Evolutionary conservation across 225 moss, liverwort and hornwort genomes (phyloP).

Genomic region (Bryum argenteum): DNA sequence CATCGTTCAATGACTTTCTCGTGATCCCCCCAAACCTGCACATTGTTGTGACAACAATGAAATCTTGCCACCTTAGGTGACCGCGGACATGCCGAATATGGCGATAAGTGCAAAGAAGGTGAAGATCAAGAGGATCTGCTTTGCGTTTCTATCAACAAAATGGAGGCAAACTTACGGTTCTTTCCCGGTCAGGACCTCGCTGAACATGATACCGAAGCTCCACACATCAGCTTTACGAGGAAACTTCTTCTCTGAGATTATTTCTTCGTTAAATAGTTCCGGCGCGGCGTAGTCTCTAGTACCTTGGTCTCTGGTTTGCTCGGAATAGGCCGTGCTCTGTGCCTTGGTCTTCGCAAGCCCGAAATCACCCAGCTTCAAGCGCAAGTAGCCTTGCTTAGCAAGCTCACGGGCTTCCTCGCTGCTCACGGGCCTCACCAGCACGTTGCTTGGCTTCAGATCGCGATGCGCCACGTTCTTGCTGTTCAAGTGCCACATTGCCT

Average conservation of each 20-base stretch:
- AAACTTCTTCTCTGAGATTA: not conserved
- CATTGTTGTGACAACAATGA: too few species aligned
- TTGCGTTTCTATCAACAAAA: too few species aligned
- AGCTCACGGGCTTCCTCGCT: conserved; percentile 28
- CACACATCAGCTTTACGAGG: conserved; percentile 33
- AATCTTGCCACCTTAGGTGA: too few species aligned
- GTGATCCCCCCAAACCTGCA: not conserved
- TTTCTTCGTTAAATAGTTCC: conserved; percentile 18
- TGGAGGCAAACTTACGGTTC: not conserved
- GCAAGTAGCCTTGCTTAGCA: conserved; percentile 29
- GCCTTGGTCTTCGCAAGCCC: conserved; percentile 27
- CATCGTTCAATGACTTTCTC: not conserved
- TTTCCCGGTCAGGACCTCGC: conserved; percentile 28
- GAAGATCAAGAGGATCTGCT: too few species aligned
- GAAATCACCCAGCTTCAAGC: conserved; percentile 44
- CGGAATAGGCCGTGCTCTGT: not conserved
- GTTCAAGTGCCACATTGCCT: conserved; percentile 53
- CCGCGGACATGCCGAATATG: too few species aligned
- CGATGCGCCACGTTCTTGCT: conserved; percentile 31
- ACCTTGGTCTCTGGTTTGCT: not conserved
- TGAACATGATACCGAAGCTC: conserved; percentile 42
- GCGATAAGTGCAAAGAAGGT: too few species aligned
- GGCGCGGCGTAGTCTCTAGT: conserved; percentile 28
- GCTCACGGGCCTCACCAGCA: conserved; percentile 10
- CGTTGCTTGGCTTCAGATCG: conserved; percentile 36